phyloP scores from a whole-genome alignment of 1,139 yeast species.

The Geotrichum histeridarum region DNA sequence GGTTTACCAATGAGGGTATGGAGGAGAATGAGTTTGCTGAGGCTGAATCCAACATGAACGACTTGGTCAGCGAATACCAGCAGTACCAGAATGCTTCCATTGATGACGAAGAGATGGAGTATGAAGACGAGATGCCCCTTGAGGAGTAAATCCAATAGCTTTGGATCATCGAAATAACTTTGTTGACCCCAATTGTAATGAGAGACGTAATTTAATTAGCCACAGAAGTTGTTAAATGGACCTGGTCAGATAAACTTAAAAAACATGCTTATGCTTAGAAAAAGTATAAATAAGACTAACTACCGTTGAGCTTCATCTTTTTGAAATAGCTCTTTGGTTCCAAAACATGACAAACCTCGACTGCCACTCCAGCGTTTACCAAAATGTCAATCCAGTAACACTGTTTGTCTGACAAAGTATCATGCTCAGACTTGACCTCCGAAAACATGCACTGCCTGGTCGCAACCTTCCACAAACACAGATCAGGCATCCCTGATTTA shows the following conservation, averaged over 20 bases:
- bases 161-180: not conserved
- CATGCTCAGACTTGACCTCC: constrained; percentile 39
- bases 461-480: constrained; percentile 34
- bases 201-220: not conserved
- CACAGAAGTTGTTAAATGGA: not conserved
- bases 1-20: constrained; percentile 96
- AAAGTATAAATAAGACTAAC: not conserved
- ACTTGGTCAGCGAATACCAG: constrained; percentile 82
- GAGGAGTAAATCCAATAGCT: constrained; percentile 22
- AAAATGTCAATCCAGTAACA: constrained; percentile 38
- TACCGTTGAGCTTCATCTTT: constrained; percentile 14
- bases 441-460: constrained; percentile 16
- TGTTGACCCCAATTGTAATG: not conserved
- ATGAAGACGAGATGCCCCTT: constrained; percentile 28
- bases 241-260: not conserved
- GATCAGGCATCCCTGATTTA: constrained; percentile 39
- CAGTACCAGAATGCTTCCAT: constrained; percentile 84
- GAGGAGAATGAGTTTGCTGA: constrained; percentile 90
- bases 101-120: constrained; percentile 44
- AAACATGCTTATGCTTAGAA: not conserved
- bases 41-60: constrained; percentile 81
- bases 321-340: constrained; percentile 20
- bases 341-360: constrained; percentile 36
- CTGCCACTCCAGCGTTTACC: constrained; percentile 30
- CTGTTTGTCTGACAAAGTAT: constrained; percentile 39